Evolutionary conservation across 768 basidiomycete genomes (phyloP), one percentile per base, ranked within the genome.

Genomic region (Leccinum disarticulatum): DNA sequence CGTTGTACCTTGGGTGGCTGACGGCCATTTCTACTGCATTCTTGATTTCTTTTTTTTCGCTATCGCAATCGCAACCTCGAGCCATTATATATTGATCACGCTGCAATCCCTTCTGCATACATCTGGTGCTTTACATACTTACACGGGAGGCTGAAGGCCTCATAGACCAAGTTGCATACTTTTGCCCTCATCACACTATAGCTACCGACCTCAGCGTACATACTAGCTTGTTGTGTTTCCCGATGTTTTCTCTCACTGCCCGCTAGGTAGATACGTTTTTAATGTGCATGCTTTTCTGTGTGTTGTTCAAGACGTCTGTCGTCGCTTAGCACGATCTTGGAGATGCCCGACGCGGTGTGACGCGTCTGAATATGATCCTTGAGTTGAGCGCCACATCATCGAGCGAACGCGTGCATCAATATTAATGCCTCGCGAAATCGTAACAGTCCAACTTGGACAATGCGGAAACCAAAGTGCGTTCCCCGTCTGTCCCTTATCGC

Each of bases 391-490:
- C 60, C 46, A 62, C 57, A 35, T 30, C 54, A 54, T 17, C 28
- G 27, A 25, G 25, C 43, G 10, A 27, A 14, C 22, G 58, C 67
- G 57, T 57, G 50, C 54, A 64, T 36, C 56, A 46, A 91, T 90
- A 64, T 36, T 54, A 46, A 91, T 90, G 90, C 90, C 90, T 70
- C 87, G 90, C 66, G 90, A 91, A 77, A 89, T 91, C 63, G 88
- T 93, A 25, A 91, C 88, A 4, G 80, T 90, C 33, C 88, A 93
- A 70, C 84, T 93, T 11, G 94, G 94, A 65, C 93, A 96, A 82
- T 93, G 91, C 58, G 93, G 93, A 64, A 95, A 95, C 73, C 92
- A 93, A 79, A 90, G 93, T 91, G 70, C 71, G 87, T 68, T 48
- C 3, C 4, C 6, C 51, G 51, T 61, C 54, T 28, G 50, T 36